Base-by-base conservation (phyloP, 1,139 yeast genomes). In the Taphrina betulina region DNA sequence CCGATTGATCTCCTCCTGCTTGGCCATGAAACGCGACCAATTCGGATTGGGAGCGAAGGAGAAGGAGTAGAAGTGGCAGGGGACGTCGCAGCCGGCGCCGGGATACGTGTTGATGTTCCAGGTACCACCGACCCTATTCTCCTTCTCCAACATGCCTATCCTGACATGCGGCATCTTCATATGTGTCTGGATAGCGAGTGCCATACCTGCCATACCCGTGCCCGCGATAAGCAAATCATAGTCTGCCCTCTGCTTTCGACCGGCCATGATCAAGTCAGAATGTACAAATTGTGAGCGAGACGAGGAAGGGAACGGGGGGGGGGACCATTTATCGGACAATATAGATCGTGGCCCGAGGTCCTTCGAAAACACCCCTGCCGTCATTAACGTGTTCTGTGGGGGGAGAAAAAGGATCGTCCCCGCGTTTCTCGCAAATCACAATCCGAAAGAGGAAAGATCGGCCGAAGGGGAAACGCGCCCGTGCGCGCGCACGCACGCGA, bases 31-130 rank as follows among this genome's bases (percentile, higher is more conserved):
- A 16, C 58, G 53, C 29, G 63, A 37, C 69, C 69, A 66, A 48
- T 66, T 58, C 2, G 67, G 66, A 35, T 66, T 66, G 24, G 63
- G 65, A 24, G 61, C 66, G 28, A 65, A 65, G 5, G 68, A 62
- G 28, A 62, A 60, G 34, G 65, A 64, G 58, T 66, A 66, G 35
- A 64, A 63, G 37, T 66, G 67, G 2, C 67, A 52, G 10, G 56
- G 56, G 5, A 52, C 38, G 19, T 52, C 56, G 19, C 56, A 52
- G 2, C 56, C 56, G 4, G 50, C 50, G 3, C 50, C 56, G 1
- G 56, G 56, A 26, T 52, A 50, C 12, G 46, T 50, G 40, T 50
- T 50, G 40, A 31, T 24, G 29, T 38, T 20, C 54, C 54, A 50
- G 7, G 54, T 50, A 3, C 54, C 54, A 24, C 54, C 54, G 20